phyloP scores from a whole-genome alignment of 345 rosid genomes.

The Sisymbrium irio region DNA sequence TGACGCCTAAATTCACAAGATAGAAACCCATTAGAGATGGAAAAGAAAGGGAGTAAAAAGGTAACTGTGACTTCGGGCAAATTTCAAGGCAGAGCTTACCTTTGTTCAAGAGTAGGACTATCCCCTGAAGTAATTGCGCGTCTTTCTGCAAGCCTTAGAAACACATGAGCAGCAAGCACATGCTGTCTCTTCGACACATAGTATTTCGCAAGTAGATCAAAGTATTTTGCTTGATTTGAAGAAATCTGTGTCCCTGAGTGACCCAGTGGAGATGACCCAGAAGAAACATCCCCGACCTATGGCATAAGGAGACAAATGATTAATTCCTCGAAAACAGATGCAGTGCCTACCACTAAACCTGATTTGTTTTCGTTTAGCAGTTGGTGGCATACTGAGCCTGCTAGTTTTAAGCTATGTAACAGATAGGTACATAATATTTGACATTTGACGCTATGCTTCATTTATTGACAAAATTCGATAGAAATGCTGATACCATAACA shows the following conservation, averaged over 20 bases:
- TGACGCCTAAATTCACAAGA: conserved; percentile 59
- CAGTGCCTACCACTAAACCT: conserved; percentile 10
- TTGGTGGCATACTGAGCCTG: conserved; percentile 17
- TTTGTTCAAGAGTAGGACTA: conserved; percentile 73
- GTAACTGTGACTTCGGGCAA: not conserved
- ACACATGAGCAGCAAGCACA: conserved; percentile 87
- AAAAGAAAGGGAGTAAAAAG: conserved; percentile 12
- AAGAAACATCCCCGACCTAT: conserved; percentile 60
- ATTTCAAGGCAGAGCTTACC: conserved; percentile 42
- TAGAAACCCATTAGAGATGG: conserved; percentile 26
- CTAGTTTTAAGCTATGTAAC: conserved; percentile 15
- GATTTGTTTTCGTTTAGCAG: conserved; percentile 4
- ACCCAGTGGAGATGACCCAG: conserved; percentile 52
- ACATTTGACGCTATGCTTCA: conserved; percentile 1
- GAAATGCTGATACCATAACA: conserved; percentile 2
- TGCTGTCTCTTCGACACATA: conserved; percentile 94
- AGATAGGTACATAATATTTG: conserved; percentile 4
- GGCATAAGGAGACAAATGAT: conserved; percentile 22
- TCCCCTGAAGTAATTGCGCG: conserved; percentile 60
- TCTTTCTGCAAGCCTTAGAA: conserved; percentile 90
- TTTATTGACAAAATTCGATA: not conserved
- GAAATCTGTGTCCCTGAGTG: conserved; percentile 57
- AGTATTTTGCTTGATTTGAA: conserved; percentile 70
- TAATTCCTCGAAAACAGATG: conserved; percentile 20
- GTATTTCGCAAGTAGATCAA: conserved; percentile 87